A percentile compares a stretch with the other conserved stretches of the same genome.
These are phyloP conservation scores for Lentinula edodes DNA, from an alignment of 768 basidiomycete genomes.

Conservation along the genomic window DNA sequence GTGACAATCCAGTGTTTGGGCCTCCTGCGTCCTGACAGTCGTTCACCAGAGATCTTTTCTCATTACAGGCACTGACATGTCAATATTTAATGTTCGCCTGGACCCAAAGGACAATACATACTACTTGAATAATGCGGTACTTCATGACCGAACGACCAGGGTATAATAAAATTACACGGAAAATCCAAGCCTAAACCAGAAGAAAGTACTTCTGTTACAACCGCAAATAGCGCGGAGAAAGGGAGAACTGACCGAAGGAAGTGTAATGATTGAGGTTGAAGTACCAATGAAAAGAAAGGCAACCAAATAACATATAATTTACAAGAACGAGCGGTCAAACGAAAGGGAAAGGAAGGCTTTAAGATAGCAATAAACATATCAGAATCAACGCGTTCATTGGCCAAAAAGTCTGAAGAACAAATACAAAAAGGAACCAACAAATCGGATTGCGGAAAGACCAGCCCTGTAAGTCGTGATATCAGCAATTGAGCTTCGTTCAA, in stretches of 20 bases:
- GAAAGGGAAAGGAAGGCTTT: neutral
- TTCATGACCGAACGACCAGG: neutral
- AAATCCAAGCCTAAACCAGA: neutral
- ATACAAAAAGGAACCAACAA: conserved; percentile 74
- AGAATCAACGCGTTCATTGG: neutral
- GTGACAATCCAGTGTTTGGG: too few species aligned
- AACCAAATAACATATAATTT: too few species aligned
- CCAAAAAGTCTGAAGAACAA: conserved; percentile 73
- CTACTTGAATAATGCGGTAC: too few species aligned
- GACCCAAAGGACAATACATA: too few species aligned
- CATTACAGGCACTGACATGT: too few species aligned
- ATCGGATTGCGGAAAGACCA: conserved; percentile 75
- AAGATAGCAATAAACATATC: neutral
- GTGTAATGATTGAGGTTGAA: neutral
- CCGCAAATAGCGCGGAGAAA: neutral
- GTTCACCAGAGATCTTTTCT: too few species aligned
- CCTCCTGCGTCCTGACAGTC: too few species aligned
- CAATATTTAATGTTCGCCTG: too few species aligned
- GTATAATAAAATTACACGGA: neutral
- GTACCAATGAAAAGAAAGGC: neutral
- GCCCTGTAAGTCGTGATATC: conserved; percentile 38
- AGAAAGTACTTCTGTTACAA: neutral
- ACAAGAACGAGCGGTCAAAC: neutral
- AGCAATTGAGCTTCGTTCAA: neutral
- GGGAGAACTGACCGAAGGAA: neutral